A percentile compares a stretch with the other conserved stretches of the same genome.
Conservation (phyloP, 768 basidiomycete species). For the Tephrocybe sp. region DNA sequence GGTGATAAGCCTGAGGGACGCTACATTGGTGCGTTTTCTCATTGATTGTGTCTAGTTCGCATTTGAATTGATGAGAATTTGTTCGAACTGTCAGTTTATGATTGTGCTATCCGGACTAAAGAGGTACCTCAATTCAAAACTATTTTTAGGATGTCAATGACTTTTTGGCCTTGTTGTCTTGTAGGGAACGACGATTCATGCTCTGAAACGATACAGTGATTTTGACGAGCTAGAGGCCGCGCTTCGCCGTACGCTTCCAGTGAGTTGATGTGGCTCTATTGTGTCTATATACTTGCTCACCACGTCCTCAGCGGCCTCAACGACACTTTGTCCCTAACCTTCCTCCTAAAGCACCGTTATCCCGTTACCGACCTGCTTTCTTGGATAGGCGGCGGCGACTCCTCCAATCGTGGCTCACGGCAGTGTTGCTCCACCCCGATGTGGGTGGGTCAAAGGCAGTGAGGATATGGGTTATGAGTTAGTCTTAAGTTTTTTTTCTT, state of each 20-base stretch:
- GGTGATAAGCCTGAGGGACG: conserved; percentile 64
- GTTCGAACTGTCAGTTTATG: conserved; percentile 52
- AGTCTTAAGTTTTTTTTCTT: not conserved
- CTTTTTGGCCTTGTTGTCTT: not conserved
- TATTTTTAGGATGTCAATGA: conserved; percentile 1
- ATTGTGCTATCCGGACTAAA: conserved; percentile 67
- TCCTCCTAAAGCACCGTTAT: conserved; percentile 68
- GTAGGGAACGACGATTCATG: conserved; percentile 63
- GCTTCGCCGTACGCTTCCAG: conserved; percentile 53
- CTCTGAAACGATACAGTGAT: conserved; percentile 65
- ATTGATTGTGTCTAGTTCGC: not conserved
- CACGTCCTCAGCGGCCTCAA: conserved; percentile 27
- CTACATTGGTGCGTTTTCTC: conserved; percentile 53
- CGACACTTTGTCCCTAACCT: conserved; percentile 53
- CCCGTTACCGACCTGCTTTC: conserved; percentile 67
- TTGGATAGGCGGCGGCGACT: conserved; percentile 60
- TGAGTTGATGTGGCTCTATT: conserved; percentile 23
- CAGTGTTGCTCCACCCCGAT: conserved; percentile 68
- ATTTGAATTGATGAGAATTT: not conserved
- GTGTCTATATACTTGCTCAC: not conserved
- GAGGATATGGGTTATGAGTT: conserved; percentile 58
- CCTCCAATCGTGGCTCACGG: conserved; percentile 66
- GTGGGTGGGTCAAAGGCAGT: conserved; percentile 63
- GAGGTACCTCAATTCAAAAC: conserved; percentile 33
- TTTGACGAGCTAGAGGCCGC: conserved; percentile 54